These are phyloP conservation scores for Mesembryanthemum crystallinum DNA, from an alignment of 148 eudicot species.

Conservation along the genomic window DNA sequence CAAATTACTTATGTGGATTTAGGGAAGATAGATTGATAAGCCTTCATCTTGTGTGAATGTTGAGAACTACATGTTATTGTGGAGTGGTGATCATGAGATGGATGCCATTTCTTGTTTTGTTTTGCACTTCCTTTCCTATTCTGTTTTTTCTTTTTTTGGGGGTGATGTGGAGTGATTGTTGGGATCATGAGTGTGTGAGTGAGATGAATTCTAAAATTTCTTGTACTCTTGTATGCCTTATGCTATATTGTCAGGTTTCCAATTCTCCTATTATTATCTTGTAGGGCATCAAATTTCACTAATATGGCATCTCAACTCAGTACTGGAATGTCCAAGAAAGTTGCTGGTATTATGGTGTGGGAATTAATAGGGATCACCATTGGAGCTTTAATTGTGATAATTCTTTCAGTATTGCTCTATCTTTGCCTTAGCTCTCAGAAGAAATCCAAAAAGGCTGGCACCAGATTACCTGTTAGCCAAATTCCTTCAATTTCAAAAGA, in stretches of 20 bases:
- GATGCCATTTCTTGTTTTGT: not conserved
- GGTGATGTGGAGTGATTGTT: too few species aligned
- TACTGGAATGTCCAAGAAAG: conserved; percentile 49
- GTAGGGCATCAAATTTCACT: conserved; percentile 15
- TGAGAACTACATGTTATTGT: not conserved
- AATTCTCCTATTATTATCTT: conserved; percentile 11
- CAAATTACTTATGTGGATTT: conserved; percentile 2
- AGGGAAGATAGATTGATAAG: conserved; percentile 7
- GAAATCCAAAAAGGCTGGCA: conserved; percentile 44
- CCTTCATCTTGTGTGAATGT: conserved; percentile 15
- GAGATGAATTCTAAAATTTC: conserved; percentile 15
- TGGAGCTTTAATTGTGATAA: conserved; percentile 51
- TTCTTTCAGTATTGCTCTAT: conserved; percentile 49
- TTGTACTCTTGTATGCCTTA: conserved; percentile 1
- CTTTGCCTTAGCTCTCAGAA: conserved; percentile 54
- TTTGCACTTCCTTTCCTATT: not conserved
- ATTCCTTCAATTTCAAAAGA: conserved; percentile 61
- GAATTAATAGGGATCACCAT: conserved; percentile 53
- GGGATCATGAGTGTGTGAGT: not conserved
- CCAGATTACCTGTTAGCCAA: conserved; percentile 46
- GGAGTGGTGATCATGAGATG: conserved; percentile 15
- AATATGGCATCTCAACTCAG: conserved; percentile 43
- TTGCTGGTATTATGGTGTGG: conserved; percentile 77
- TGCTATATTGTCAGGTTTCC: conserved; percentile 4
- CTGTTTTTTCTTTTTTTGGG: not conserved